phyloP scores from a whole-genome alignment of 2,329 filamentous ascomycete species.

The Aspergillus sp. region DNA sequence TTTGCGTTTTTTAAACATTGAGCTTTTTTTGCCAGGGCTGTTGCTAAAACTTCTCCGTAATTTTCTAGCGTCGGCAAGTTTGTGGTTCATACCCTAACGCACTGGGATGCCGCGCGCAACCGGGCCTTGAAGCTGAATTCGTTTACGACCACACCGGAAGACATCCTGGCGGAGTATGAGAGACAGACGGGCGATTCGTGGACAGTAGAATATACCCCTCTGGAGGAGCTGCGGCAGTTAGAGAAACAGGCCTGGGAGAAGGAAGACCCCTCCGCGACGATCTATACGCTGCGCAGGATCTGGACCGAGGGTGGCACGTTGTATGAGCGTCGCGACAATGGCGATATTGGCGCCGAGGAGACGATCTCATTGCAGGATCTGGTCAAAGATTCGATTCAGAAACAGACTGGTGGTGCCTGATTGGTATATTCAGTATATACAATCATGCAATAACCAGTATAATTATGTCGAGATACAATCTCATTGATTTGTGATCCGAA shows the following conservation, averaged over 20 bases:
- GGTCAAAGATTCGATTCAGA: conserved; percentile 33
- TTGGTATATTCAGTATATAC: background rate
- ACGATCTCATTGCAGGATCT: conserved; percentile 55
- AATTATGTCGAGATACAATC: no score
- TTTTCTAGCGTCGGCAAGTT: conserved; percentile 61
- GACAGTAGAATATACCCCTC: conserved; percentile 53
- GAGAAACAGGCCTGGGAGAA: conserved; percentile 62
- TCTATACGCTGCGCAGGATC: conserved; percentile 64
- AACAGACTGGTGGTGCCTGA: conserved; percentile 1
- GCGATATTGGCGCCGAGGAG: conserved; percentile 53
- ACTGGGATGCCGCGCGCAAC: conserved; percentile 55
- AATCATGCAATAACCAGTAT: no score
- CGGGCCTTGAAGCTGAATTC: conserved; percentile 68
- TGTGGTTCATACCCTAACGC: conserved; percentile 61
- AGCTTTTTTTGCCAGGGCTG: no score
- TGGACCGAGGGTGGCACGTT: conserved; percentile 72
- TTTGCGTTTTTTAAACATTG: no score
- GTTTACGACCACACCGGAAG: conserved; percentile 64
- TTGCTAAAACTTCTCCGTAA: no score
- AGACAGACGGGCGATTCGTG: conserved; percentile 62
- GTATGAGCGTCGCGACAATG: conserved; percentile 68
- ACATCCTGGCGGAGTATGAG: conserved; percentile 67
- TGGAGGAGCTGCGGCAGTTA: conserved; percentile 54
- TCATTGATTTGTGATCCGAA: no score
- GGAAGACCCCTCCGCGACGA: conserved; percentile 52